Percentiles rank a stretch among this genome's conserved stretches.
Evolutionary conservation across 495 filamentous ascomycete species (phyloP).

Genomic region (Neurospora sp.): DNA sequence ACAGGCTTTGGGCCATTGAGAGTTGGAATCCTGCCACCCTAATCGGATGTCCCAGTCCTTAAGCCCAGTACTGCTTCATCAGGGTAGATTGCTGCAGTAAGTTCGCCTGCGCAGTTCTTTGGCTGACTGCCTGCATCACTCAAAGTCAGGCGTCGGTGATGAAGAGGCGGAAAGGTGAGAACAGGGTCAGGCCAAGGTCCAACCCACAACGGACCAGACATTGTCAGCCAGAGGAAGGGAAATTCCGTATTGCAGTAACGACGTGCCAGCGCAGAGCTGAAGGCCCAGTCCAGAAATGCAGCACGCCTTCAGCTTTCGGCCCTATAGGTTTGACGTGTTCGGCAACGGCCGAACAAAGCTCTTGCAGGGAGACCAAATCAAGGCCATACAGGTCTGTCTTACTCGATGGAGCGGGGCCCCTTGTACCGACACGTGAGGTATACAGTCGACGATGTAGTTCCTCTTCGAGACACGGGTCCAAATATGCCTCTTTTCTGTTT

Average conservation of each 20-base stretch:
- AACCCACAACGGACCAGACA: not conserved
- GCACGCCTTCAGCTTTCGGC: slow-evolving; percentile 16
- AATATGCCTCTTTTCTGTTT: not conserved
- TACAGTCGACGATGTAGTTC: slow-evolving; percentile 1
- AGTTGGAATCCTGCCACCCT: slow-evolving; percentile 8
- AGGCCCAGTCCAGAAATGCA: slow-evolving; percentile 6
- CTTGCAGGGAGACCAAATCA: slow-evolving; percentile 18
- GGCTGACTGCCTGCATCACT: not conserved
- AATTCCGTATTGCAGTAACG: slow-evolving; percentile 1
- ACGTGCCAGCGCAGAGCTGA: slow-evolving; percentile 8
- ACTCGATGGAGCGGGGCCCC: slow-evolving; percentile 8
- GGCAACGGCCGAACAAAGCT: slow-evolving; percentile 24
- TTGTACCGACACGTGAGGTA: slow-evolving; percentile 20
- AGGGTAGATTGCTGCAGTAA: not conserved
- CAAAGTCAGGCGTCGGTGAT: not conserved
- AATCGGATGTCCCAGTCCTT: slow-evolving; percentile 5
- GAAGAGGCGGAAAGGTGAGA: not conserved
- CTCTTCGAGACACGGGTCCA: slow-evolving; percentile 2
- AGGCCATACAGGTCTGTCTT: slow-evolving; percentile 17
- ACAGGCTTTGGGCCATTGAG: slow-evolving; percentile 13
- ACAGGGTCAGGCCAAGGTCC: slow-evolving; percentile 1
- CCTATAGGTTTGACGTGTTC: slow-evolving; percentile 23
- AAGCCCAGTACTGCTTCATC: not conserved
- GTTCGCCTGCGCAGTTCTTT: slow-evolving; percentile 1
- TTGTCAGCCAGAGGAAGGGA: slow-evolving; percentile 1